phyloP scores from a whole-genome alignment of 805 yeast species.

The Metschnikowia lunata region DNA sequence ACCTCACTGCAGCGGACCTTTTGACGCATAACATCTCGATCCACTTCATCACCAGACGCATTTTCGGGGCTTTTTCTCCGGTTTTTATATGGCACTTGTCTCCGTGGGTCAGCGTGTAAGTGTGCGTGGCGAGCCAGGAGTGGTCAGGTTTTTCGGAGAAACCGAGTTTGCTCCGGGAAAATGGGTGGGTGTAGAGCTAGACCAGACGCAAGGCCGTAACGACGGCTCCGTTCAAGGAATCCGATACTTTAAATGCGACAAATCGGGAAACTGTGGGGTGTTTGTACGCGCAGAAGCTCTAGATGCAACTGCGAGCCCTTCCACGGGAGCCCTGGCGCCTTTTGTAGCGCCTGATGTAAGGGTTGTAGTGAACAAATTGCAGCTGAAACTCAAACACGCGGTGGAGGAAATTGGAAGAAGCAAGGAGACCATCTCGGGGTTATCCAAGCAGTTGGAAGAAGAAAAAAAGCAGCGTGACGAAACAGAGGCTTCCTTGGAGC shows the following conservation, averaged over 20 bases:
- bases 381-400: slow-evolving; percentile 39
- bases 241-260: slow-evolving; percentile 38
- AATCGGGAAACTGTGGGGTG: slow-evolving; percentile 38
- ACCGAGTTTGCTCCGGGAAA: slow-evolving; percentile 57
- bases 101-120: slow-evolving; percentile 29
- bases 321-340: slow-evolving; percentile 4
- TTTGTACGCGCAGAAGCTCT: slow-evolving; percentile 44
- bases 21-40: too few relatives aligned
- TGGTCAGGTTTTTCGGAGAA: slow-evolving; percentile 46
- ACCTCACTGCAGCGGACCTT: too few relatives aligned
- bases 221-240: slow-evolving; percentile 45
- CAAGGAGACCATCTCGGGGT: slow-evolving; percentile 14
- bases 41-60: too few relatives aligned
- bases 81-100: neutral
- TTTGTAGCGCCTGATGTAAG: slow-evolving; percentile 8
- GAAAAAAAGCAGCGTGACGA: slow-evolving; percentile 1
- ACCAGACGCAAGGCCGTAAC: slow-evolving; percentile 41
- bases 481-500: slow-evolving; percentile 26
- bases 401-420: slow-evolving; percentile 23
- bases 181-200: slow-evolving; percentile 51
- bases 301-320: slow-evolving; percentile 1
- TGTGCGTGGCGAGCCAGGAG: slow-evolving; percentile 40
- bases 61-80: too few relatives aligned
- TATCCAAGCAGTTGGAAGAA: slow-evolving; percentile 14
- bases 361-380: slow-evolving; percentile 39